Percentiles rank a stretch among this genome's conserved stretches.
phyloP scores from a whole-genome alignment of 352 stramenopile species.

The Hyaloperonospora brassicae region DNA sequence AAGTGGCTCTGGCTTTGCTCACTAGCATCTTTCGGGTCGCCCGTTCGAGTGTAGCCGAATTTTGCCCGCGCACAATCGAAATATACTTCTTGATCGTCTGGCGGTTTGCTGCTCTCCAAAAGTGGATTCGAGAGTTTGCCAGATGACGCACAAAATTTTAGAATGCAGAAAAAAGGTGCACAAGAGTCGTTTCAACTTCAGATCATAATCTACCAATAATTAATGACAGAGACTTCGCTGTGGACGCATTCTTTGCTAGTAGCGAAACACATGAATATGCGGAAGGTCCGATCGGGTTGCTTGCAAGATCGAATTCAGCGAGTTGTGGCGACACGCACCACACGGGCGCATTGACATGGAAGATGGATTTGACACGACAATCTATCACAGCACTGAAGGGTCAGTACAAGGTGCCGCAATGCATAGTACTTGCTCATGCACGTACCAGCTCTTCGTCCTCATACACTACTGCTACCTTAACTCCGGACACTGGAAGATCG shows the following conservation, averaged over 20 bases:
- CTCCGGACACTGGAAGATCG: slow-evolving; percentile 89
- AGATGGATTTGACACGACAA: slow-evolving; percentile 85
- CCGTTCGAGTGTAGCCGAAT: slow-evolving; percentile 49
- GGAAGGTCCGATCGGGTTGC: slow-evolving; percentile 59
- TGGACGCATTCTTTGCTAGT: slow-evolving; percentile 67
- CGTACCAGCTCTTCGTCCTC: slow-evolving; percentile 72
- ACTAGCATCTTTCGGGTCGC: slow-evolving; percentile 33
- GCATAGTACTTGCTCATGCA: not conserved
- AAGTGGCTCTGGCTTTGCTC: slow-evolving; percentile 34
- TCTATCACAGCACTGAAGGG: slow-evolving; percentile 23
- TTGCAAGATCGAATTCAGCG: slow-evolving; percentile 80
- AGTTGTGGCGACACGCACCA: slow-evolving; percentile 93
- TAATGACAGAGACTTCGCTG: slow-evolving; percentile 60
- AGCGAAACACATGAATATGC: slow-evolving; percentile 80
- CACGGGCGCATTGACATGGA: slow-evolving; percentile 93
- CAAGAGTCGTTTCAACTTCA: not conserved
- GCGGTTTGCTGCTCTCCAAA: slow-evolving; percentile 41
- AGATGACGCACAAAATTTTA: not conserved
- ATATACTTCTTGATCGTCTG: slow-evolving; percentile 93
- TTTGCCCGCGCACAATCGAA: slow-evolving; percentile 86
- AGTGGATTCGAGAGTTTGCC: not conserved
- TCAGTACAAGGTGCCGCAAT: slow-evolving; percentile 2
- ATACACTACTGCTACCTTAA: slow-evolving; percentile 71
- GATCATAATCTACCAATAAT: slow-evolving; percentile 48
- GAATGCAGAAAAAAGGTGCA: not conserved